Base-by-base conservation (phyloP, 1,284 basidiomycete genomes). In the Cutaneotrichosporon cutaneum region DNA sequence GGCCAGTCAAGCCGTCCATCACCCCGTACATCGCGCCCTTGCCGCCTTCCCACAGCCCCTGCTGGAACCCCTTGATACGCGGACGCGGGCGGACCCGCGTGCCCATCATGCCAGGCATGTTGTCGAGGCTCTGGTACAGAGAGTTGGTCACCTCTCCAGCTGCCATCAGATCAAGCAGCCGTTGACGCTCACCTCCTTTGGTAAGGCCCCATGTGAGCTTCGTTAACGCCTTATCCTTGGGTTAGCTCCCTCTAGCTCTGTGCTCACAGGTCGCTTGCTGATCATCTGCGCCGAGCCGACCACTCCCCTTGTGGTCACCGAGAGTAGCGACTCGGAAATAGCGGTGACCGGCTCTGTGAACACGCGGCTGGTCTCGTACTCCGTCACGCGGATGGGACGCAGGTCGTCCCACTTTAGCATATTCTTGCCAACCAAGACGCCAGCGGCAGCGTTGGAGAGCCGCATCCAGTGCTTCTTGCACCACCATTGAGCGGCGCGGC, bases 401-500 rank as follows among this genome's bases (percentile, higher is more conserved):
- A 88, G 70, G 8, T 75, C 76, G 18, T 80, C 73, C 67, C 83
- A 70, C 18, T 82, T 75, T 27, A 87, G 63, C 52, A 82, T 68
- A 27, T 80, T 79, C 1, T 81, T 80, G 30, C 85, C 82, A 0
- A 78, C 75, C 10, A 87, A 70, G 0, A 81, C 78, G 56, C 84
- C 83, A 0, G 84, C 85, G 3, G 83, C 84, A 45, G 84, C 82
- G 9, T 81, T 82, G 52, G 84, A 85, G 10, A 88, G 77, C 58
- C 82, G 82, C 26, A 87, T 67, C 61, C 79, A 84, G 64, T 83
- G 78, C 59, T 83, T 79, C 8, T 82, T 81, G 4, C 82, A 85
- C 83, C 84, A 87, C 86, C 86, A 88, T 2, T 84, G 79, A 0
- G 85, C 86, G 9, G 84, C 63, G 45, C 79, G 78, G 0, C 75